Base-by-base conservation (phyloP, 495 filamentous ascomycete genomes). In the Aspergillus sclerotiicarbonarius region DNA sequence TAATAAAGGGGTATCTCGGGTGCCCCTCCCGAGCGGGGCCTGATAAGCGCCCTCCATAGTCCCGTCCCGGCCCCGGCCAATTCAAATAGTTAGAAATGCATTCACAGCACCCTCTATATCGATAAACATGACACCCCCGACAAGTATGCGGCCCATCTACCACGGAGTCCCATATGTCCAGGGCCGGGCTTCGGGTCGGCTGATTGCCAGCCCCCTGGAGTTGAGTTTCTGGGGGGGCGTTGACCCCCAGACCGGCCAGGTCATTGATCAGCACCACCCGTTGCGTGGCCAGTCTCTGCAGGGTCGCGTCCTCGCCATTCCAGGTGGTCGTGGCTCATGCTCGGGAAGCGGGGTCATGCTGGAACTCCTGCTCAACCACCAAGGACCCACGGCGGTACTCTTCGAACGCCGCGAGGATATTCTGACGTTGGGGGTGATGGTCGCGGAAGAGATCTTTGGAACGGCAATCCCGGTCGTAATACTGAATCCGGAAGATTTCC, bases 201-300 rank as follows among this genome's bases (percentile, higher is more conserved):
- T 71, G 1, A 43, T 71, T 2, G 33, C 57, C 4, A 62, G 61
- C 37, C 43, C 59, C 9, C n/a, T 62, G 8, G 59, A 53, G 0
- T 61, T 74, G 10, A 74, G 71, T 49, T 71, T 74, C 63, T 72
- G 71, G 71, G 71, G 67, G 6, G 71, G 69, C 3, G 63, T 72
- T 1, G 33, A 62, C 19, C 62, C 67, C 35, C 33, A 53, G 12
- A 71, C 64, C 0, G 63, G 71, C 33, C 25, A 57, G 7, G 52
- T 74, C 3, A 62, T 72, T 41, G 71, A 74, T 29, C 56, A 53
- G 9, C 71, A 74, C 29, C 71, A 74, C 25, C 67, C 67, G 0
- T 52, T 74, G 18, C 33, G 44, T 18, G 71, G 65, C 5, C 31
- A 64, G 33, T 57, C 39, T 6, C 37, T 72, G 0, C 44, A 55